Evolutionary conservation across 305 asterid species (phyloP).

Genomic region (Fraxinus latifolia): DNA sequence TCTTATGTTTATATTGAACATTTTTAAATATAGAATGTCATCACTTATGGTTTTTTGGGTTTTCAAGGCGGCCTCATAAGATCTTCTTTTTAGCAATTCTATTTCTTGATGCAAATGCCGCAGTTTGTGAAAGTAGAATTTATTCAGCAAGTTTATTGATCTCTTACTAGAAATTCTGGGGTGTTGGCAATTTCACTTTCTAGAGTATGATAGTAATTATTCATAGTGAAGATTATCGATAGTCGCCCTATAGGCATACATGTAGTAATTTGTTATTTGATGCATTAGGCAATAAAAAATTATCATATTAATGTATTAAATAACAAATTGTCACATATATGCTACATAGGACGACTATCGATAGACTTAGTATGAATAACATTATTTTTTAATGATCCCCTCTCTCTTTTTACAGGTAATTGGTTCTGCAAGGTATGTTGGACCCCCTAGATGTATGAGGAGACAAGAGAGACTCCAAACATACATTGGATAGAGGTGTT

Average conservation of each 20-base stretch:
- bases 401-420: slow-evolving; percentile 73
- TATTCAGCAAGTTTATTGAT: not conserved
- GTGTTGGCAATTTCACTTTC: not conserved
- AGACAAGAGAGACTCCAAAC: slow-evolving; percentile 40
- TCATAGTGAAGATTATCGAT: too few species aligned
- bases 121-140: not conserved
- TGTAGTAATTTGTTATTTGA: too few species aligned
- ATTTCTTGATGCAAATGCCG: not conserved
- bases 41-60: not conserved
- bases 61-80: not conserved
- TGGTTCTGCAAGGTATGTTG: slow-evolving; percentile 52
- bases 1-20: not conserved
- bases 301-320: too few species aligned
- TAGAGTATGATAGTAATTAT: not conserved
- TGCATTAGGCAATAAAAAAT: too few species aligned
- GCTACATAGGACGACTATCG: too few species aligned
- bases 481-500: slow-evolving; percentile 21
- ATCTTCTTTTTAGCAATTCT: not conserved
- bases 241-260: too few species aligned
- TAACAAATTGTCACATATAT: too few species aligned
- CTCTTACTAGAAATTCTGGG: not conserved
- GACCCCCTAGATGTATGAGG: slow-evolving; percentile 24
- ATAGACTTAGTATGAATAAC: too few species aligned
- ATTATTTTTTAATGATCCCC: slow-evolving; percentile 48
- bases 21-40: not conserved